A percentile compares a stretch with the other conserved stretches of the same genome.
Conservation (phyloP, 1,284 basidiomycete species). For the Trichosporon ovoides region DNA sequence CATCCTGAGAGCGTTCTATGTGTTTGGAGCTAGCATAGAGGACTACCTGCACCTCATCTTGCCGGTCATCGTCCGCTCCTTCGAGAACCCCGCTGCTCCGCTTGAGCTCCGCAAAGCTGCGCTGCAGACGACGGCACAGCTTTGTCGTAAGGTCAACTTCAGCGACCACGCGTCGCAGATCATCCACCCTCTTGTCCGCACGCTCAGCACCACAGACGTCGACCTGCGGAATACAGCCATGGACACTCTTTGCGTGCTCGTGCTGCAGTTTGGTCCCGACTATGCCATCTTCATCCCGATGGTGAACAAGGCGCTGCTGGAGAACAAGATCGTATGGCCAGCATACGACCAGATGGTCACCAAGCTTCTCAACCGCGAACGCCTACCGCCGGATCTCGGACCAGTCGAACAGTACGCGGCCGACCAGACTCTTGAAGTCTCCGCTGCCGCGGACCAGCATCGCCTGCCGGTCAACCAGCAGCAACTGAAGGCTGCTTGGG, state of each 20-base stretch:
- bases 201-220: constrained; percentile 68
- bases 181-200: constrained; percentile 89
- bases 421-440: constrained; percentile 25
- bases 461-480: constrained; percentile 97
- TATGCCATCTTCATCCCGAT: constrained; percentile 97
- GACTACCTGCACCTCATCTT: constrained; percentile 97
- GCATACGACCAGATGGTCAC: constrained; percentile 84
- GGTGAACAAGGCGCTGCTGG: constrained; percentile 81
- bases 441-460: constrained; percentile 59
- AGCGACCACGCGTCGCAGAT: constrained; percentile 98
- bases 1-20: constrained; percentile 69
- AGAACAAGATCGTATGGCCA: constrained; percentile 74
- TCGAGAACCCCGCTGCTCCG: constrained; percentile 76
- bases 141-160: constrained; percentile 93
- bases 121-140: constrained; percentile 82
- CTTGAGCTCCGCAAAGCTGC: constrained; percentile 77
- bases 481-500: constrained; percentile 96
- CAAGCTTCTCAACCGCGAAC: constrained; percentile 87
- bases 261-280: constrained; percentile 89
- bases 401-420: constrained; percentile 49
- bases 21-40: constrained; percentile 94
- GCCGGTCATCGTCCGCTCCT: constrained; percentile 87
- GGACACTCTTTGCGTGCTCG: constrained; percentile 88
- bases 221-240: constrained; percentile 83
- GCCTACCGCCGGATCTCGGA: constrained; percentile 63